These are phyloP conservation scores for Plectosphaerella plurivora DNA, from an alignment of 2,329 filamentous ascomycete genomes.

Conservation along the genomic window DNA sequence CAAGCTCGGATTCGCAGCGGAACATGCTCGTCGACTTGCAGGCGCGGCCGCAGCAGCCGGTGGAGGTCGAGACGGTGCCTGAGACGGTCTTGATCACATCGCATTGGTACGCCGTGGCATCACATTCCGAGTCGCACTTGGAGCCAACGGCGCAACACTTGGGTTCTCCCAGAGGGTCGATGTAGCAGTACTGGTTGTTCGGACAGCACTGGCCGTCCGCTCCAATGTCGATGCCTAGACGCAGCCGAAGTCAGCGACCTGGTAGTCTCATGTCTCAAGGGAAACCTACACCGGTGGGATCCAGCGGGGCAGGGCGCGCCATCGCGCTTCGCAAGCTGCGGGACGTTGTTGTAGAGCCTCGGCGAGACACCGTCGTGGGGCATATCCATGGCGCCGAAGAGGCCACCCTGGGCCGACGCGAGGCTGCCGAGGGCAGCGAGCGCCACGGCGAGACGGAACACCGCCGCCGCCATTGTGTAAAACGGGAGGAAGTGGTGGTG, in stretches of 20 bases:
- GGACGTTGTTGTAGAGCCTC: conserved; percentile 11
- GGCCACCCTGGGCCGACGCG: background rate
- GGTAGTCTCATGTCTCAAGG: background rate
- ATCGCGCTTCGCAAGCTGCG: conserved; percentile 9
- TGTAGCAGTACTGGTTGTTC: conserved; percentile 40
- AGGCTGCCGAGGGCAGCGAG: background rate
- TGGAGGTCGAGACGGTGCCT: conserved; percentile 15
- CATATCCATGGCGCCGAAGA: conserved; percentile 10
- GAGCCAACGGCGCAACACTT: conserved; percentile 39
- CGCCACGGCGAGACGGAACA: background rate
- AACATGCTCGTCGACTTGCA: conserved; percentile 38
- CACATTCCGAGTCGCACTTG: conserved; percentile 35
- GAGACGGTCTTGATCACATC: conserved; percentile 20
- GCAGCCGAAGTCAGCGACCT: background rate
- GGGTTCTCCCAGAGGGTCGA: conserved; percentile 25
- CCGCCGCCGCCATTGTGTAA: background rate
- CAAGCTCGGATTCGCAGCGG: conserved; percentile 36
- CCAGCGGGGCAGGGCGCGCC: conserved; percentile 6
- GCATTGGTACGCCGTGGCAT: conserved; percentile 27
- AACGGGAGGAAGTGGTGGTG: background rate
- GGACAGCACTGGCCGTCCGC: conserved; percentile 33
- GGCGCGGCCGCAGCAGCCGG: conserved; percentile 32
- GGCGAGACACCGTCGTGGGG: conserved; percentile 6
- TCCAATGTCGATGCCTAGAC: conserved; percentile 36
- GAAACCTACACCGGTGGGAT: conserved; percentile 8